phyloP scores from a whole-genome alignment of 2,329 filamentous ascomycete species.

The Chaetomiaceae sp. region DNA sequence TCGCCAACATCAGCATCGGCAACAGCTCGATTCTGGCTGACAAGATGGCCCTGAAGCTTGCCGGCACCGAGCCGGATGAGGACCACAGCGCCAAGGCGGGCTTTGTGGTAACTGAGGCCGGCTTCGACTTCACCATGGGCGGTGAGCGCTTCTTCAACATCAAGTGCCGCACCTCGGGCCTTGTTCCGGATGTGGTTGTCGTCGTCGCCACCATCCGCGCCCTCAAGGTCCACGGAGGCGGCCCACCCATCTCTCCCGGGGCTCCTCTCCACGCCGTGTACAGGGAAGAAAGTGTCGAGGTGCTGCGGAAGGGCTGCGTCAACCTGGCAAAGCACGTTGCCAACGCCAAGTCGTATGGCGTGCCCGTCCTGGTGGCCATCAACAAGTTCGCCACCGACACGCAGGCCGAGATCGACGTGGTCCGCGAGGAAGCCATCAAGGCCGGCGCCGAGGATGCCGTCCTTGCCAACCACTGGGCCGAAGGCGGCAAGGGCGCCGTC shows the following conservation, averaged over 20 bases:
- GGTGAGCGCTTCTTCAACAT: constrained; percentile 99
- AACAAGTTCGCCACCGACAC: constrained; percentile 96
- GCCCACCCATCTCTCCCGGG: constrained; percentile 87
- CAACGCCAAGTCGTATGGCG: constrained; percentile 83
- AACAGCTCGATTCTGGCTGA: constrained; percentile 94
- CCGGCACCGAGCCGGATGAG: constrained; percentile 89
- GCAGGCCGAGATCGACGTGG: constrained; percentile 80
- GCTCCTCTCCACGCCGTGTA: constrained; percentile 83
- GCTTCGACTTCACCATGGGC: constrained; percentile 99
- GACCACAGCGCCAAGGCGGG: constrained; percentile 77
- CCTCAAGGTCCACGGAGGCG: constrained; percentile 94
- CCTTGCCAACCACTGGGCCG: constrained; percentile 92
- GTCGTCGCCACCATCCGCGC: constrained; percentile 94
- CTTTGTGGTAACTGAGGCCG: constrained; percentile 93
- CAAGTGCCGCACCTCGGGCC: constrained; percentile 92
- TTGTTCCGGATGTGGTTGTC: constrained; percentile 88
- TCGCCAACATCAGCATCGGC: constrained; percentile 97
- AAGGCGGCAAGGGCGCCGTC: constrained; percentile 85
- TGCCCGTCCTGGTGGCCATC: constrained; percentile 94
- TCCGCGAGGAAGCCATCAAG: constrained; percentile 84
- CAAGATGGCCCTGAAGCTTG: constrained; percentile 91
- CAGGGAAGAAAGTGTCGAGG: constrained; percentile 86
- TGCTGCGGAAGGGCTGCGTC: constrained; percentile 83
- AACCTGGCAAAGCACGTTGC: constrained; percentile 94
- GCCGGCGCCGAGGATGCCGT: constrained; percentile 94